A percentile compares a stretch with the other conserved stretches of the same genome.
phyloP scores from a whole-genome alignment of 192 early-diverging fungal species.

The Coemansia sp. region DNA sequence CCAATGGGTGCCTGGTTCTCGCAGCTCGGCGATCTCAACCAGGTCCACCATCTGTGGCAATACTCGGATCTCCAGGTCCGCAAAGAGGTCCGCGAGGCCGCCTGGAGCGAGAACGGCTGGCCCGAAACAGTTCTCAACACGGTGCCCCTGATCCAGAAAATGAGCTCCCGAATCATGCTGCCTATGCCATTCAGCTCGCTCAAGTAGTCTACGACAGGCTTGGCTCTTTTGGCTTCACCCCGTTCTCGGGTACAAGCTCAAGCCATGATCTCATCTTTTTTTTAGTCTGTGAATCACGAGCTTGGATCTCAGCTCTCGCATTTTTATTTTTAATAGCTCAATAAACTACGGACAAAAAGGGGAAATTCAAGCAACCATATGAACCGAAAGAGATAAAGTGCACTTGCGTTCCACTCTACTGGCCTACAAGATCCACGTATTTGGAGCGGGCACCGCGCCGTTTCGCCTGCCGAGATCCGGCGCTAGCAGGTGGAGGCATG shows the following conservation, averaged over 20 bases:
- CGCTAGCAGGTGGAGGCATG: constrained; percentile 16
- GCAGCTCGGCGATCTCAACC: constrained; percentile 83
- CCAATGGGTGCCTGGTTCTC: constrained; percentile 97
- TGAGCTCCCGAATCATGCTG: constrained; percentile 78
- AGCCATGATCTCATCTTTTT: too few relatives aligned
- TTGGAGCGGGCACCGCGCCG: constrained; percentile 51
- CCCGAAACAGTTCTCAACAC: constrained; percentile 89
- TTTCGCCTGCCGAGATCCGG: constrained; percentile 16
- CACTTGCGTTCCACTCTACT: constrained; percentile 7
- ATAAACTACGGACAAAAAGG: too few relatives aligned
- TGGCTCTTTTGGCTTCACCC: neutral
- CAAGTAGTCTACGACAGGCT: constrained; percentile 39
- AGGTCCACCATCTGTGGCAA: constrained; percentile 91
- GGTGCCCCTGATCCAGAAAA: constrained; percentile 75
- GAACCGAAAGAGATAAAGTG: too few relatives aligned
- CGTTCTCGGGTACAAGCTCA: too few relatives aligned
- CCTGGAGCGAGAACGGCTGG: constrained; percentile 95
- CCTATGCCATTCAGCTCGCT: constrained; percentile 78
- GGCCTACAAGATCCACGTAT: constrained; percentile 56
- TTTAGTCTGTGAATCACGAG: too few relatives aligned
- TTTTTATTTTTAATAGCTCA: too few relatives aligned
- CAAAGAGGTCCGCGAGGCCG: constrained; percentile 85
- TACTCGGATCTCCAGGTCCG: constrained; percentile 86
- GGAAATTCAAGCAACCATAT: too few relatives aligned
- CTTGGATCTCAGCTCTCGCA: too few relatives aligned